These are phyloP conservation scores for Acrocalymma vagum DNA, from an alignment of 2,329 filamentous ascomycete genomes.

Conservation along the genomic window DNA sequence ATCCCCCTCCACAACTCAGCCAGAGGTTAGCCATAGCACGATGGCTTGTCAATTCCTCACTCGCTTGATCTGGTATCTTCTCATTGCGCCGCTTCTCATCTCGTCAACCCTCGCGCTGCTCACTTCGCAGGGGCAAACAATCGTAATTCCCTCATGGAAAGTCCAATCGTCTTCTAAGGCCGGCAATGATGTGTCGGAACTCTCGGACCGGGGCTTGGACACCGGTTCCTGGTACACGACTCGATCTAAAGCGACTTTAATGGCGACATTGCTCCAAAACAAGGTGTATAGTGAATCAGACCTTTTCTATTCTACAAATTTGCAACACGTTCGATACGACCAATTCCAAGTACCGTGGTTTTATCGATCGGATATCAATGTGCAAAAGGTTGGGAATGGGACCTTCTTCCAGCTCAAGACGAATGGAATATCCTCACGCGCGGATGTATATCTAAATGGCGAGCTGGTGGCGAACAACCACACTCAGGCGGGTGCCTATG, in stretches of 20 bases:
- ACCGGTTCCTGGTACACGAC: slow-evolving; percentile 62
- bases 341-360: slow-evolving; percentile 66
- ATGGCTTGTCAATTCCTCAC: too few relatives aligned
- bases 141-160: slow-evolving; percentile 26
- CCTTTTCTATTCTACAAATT: slow-evolving; percentile 65
- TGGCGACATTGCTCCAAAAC: slow-evolving; percentile 65
- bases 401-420: slow-evolving; percentile 61
- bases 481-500: slow-evolving; percentile 65
- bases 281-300: slow-evolving; percentile 61
- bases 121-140: slow-evolving; percentile 5
- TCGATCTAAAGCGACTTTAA: slow-evolving; percentile 61
- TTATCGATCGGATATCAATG: slow-evolving; percentile 63
- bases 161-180: slow-evolving; percentile 23
- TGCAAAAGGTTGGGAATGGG: slow-evolving; percentile 27
- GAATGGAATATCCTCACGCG: slow-evolving; percentile 67
- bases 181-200: slow-evolving; percentile 16
- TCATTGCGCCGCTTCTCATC: slow-evolving; percentile 3
- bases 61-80: not conserved
- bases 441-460: slow-evolving; percentile 69
- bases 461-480: slow-evolving; percentile 58
- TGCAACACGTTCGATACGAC: slow-evolving; percentile 54
- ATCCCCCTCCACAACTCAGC: not conserved
- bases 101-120: slow-evolving; percentile 3
- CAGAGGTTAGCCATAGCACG: too few relatives aligned
- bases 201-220: slow-evolving; percentile 43